Conservation (phyloP, 2,329 filamentous ascomycete species). For the Epichloe sylvatica region DNA sequence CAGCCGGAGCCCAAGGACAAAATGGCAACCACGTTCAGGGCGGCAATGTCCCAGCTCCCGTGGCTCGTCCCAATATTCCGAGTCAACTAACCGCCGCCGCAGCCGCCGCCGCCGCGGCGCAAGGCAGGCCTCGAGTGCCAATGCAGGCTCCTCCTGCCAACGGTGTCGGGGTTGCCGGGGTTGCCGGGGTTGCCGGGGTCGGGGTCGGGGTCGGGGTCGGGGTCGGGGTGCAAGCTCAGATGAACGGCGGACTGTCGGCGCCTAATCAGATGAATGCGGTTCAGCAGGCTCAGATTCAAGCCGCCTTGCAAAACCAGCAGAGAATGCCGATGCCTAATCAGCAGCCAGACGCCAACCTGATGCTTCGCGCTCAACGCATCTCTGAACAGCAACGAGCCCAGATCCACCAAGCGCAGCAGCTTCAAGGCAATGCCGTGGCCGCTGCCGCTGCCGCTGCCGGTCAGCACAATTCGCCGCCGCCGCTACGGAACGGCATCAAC, state of each 20-base stretch:
- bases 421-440: slow-evolving; percentile 19
- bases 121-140: slow-evolving; percentile 36
- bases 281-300: slow-evolving; percentile 56
- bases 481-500: slow-evolving; percentile 28
- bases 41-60: slow-evolving; percentile 15
- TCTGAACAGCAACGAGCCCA: slow-evolving; percentile 49
- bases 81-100: slow-evolving; percentile 27
- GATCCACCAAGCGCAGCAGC: slow-evolving; percentile 27
- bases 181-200: slow-evolving; percentile 23
- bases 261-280: slow-evolving; percentile 50
- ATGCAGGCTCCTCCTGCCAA: slow-evolving; percentile 39
- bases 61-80: slow-evolving; percentile 24
- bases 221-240: slow-evolving; percentile 31
- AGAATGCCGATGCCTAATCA: slow-evolving; percentile 39
- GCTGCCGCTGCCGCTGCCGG: slow-evolving; percentile 17
- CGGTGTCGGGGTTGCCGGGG: slow-evolving; percentile 31
- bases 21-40: slow-evolving; percentile 16
- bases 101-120: slow-evolving; percentile 24
- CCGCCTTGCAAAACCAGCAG: slow-evolving; percentile 37
- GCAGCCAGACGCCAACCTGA: slow-evolving; percentile 37
- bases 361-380: slow-evolving; percentile 52
- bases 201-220: slow-evolving; percentile 19
- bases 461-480: slow-evolving; percentile 32
- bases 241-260: slow-evolving; percentile 35
- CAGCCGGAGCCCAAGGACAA: slow-evolving; percentile 15